phyloP scores from a whole-genome alignment of 2,329 filamentous ascomycete genomes.

The Elsinoe fawcettii region DNA sequence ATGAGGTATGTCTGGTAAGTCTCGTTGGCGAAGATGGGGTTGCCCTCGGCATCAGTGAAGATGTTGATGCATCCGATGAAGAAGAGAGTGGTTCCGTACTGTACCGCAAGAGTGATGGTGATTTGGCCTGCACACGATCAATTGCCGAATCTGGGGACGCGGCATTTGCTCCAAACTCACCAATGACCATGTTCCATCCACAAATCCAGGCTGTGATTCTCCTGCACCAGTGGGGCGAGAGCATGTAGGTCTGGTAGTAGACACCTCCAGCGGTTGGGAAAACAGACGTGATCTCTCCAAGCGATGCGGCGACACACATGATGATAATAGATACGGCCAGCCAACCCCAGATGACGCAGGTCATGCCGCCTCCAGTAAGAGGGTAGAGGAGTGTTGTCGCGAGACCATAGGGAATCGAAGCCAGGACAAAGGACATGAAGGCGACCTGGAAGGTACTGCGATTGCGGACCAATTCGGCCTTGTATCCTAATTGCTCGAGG shows the following conservation, averaged over 20 bases:
- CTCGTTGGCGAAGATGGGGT: slow-evolving; percentile 38
- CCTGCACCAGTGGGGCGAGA: slow-evolving; percentile 54
- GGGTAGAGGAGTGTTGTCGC: slow-evolving; percentile 64
- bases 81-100: slow-evolving; percentile 60
- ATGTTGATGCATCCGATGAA: slow-evolving; percentile 49
- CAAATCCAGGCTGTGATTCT: slow-evolving; percentile 61
- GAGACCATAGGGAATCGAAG: slow-evolving; percentile 66
- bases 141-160: background rate
- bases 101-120: slow-evolving; percentile 74
- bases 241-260: slow-evolving; percentile 73
- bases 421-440: slow-evolving; percentile 70
- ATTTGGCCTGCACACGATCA: slow-evolving; percentile 57
- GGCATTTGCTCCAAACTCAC: slow-evolving; percentile 2
- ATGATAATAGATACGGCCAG: slow-evolving; percentile 61
- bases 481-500: slow-evolving; percentile 58
- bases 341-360: slow-evolving; percentile 68
- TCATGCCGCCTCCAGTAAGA: slow-evolving; percentile 57
- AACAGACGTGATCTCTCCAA: slow-evolving; percentile 67
- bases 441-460: slow-evolving; percentile 62
- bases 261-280: slow-evolving; percentile 56
- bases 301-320: slow-evolving; percentile 60
- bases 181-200: slow-evolving; percentile 61
- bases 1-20: slow-evolving; percentile 42
- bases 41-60: slow-evolving; percentile 41
- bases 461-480: slow-evolving; percentile 55